Base-by-base conservation (phyloP, 768 basidiomycete genomes). In the Boletales sp. region DNA sequence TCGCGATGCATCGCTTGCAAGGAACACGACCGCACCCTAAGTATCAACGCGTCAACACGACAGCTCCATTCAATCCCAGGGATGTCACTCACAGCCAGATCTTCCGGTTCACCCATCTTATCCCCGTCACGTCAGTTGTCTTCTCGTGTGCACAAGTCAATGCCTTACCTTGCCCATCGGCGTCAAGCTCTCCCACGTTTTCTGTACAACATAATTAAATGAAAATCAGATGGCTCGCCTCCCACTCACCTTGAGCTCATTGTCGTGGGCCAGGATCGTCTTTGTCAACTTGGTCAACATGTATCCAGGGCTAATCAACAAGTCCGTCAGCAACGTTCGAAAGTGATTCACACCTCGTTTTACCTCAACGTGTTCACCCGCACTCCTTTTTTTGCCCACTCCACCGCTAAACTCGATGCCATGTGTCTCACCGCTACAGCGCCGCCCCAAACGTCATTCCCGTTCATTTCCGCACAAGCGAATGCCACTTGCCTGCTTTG, bases 351-450 rank as follows among this genome's bases (percentile, higher is more conserved):
- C 24, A 27, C 24, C 5, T 27, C 24, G 24, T 27, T 27, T 27
- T 54, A 83, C 86, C 85, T 89, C 41, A 90, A 64, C 45, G 83
- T 74, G 67, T 95, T 95, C 48, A 95, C 93, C 46, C 93, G 82
- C 51, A 94, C 84, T 41, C 84, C 84, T 56, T 86, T 82, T 67
- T 85, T 87, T 0, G 95, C 95, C 94, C 94, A 97, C 72, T 98
- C 95, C 21, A 97, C 92, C 1, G 88, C 94, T 31, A 97, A 76
- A 57, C 87, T 90, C 2, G 89, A 75, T 12, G 92, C 92, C 90
- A 97, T 90, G 63, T 97, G 94, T 59, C 87, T 86, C 31, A 97
- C 94, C 42, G 94, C 87, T 87, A 51, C 40, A 36, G 43, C 53
- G 24, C 24, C 24, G 24, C 24, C 24, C 24, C 7, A 27, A 40